Percentiles rank a stretch among this genome's conserved stretches.
Evolutionary conservation across 1,284 basidiomycete genomes (phyloP).

Genomic region (Trichosporon sp.): DNA sequence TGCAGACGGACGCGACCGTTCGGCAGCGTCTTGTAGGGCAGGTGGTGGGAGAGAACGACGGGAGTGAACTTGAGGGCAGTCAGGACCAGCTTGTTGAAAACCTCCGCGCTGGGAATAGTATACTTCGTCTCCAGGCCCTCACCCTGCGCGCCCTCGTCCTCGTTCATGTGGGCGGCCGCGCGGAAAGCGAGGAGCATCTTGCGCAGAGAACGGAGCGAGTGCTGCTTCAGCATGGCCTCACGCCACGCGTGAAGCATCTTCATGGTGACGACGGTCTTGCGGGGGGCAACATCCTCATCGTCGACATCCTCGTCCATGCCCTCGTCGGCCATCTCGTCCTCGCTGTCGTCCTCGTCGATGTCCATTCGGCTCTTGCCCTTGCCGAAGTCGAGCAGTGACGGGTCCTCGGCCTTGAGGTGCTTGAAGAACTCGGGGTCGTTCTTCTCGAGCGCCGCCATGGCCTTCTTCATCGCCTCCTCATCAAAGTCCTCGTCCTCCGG

Average conservation of each 20-base stretch:
- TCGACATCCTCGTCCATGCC: conserved; percentile 38
- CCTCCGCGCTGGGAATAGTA: conserved; percentile 79
- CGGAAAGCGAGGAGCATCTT: conserved; percentile 85
- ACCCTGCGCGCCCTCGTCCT: conserved; percentile 62
- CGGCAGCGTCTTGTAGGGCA: conserved; percentile 75
- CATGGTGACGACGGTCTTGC: conserved; percentile 60
- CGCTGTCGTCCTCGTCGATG: conserved; percentile 51
- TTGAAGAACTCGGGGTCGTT: conserved; percentile 99
- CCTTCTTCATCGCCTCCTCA: conserved; percentile 62
- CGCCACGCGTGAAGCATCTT: conserved; percentile 79
- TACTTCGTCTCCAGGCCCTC: conserved; percentile 58
- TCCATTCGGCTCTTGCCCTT: conserved; percentile 42
- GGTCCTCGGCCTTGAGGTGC: conserved; percentile 93
- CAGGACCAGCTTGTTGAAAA: conserved; percentile 86
- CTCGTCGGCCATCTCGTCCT: conserved; percentile 46
- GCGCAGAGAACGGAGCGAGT: conserved; percentile 77
- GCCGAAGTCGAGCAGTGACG: conserved; percentile 75
- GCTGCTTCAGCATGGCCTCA: conserved; percentile 81
- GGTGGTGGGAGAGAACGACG: conserved; percentile 77
- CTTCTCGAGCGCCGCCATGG: conserved; percentile 85
- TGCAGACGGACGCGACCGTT: conserved; percentile 67
- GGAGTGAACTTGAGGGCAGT: conserved; percentile 89
- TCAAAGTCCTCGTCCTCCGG: conserved; percentile 55
- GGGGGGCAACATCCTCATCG: conserved; percentile 53
- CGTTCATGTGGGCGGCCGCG: conserved; percentile 81